phyloP scores from a whole-genome alignment of 352 stramenopile species.

The Aphanomyces stellatus region DNA sequence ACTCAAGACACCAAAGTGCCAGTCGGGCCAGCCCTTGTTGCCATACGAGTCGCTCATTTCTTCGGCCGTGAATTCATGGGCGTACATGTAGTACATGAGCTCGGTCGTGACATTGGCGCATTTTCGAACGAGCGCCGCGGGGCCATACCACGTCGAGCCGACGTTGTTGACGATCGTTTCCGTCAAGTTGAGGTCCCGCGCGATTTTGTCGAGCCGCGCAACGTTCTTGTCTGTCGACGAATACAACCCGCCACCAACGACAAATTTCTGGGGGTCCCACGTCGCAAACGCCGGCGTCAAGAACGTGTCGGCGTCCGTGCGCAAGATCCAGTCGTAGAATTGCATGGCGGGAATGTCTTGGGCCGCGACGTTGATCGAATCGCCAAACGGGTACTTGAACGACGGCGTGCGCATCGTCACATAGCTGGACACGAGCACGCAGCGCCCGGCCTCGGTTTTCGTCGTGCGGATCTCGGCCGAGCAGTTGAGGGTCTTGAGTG shows the following conservation, averaged over 20 bases:
- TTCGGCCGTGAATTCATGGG: not conserved
- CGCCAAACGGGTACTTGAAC: not conserved
- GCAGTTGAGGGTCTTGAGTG: not conserved
- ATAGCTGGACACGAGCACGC: not conserved
- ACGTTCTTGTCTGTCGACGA: not conserved
- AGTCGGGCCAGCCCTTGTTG: not conserved
- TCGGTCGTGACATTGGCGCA: not conserved
- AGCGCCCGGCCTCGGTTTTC: not conserved
- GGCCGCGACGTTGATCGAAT: not conserved
- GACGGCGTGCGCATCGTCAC: too few relatives aligned
- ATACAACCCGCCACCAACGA: not conserved
- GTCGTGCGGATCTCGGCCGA: not conserved
- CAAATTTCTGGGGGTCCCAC: not conserved
- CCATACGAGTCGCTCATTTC: not conserved
- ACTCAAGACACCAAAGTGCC: not conserved
- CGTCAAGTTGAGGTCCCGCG: not conserved
- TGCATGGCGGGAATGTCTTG: not conserved
- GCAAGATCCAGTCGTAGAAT: not conserved
- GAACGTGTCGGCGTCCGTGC: not conserved
- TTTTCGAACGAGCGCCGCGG: not conserved
- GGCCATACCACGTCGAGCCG: conserved; percentile 16
- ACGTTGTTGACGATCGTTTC: not conserved
- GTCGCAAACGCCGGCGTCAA: not conserved
- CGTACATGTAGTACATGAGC: not conserved
- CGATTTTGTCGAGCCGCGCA: not conserved